Conservation (phyloP, 2,329 filamentous ascomycete species). For the Acrocalymma vagum region DNA sequence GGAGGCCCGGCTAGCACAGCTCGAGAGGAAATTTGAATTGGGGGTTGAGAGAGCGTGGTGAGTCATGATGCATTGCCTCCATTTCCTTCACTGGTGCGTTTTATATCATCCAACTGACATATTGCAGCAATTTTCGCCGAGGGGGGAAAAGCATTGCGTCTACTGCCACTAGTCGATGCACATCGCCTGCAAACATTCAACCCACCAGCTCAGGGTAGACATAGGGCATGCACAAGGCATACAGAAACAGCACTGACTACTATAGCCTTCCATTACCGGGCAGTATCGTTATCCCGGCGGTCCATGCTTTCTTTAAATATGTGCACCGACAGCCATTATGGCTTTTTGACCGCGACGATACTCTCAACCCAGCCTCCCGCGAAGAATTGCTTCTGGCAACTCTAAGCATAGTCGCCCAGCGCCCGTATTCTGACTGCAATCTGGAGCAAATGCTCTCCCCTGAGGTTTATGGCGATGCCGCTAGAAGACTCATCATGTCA, state of each 20-base stretch:
- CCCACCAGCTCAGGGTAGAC: too few species aligned
- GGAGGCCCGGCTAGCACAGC: slow-evolving; percentile 1
- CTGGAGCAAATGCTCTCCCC: background rate
- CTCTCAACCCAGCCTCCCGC: background rate
- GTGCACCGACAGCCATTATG: slow-evolving; percentile 2
- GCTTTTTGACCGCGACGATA: background rate
- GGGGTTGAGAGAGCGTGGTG: background rate
- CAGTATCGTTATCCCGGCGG: background rate
- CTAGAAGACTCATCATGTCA: slow-evolving; percentile 2
- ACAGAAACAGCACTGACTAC: too few species aligned
- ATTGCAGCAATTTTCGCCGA: background rate
- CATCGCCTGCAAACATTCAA: background rate
- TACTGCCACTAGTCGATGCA: background rate
- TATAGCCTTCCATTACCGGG: too few species aligned
- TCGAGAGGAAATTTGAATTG: slow-evolving; percentile 1
- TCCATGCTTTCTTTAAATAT: background rate
- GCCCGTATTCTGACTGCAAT: background rate
- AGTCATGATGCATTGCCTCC: background rate
- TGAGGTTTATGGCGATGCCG: slow-evolving; percentile 4
- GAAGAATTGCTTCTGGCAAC: slow-evolving; percentile 1
- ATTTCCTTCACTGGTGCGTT: too few species aligned
- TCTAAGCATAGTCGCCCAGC: slow-evolving; percentile 2
- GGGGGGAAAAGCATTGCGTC: background rate
- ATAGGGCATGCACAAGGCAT: too few species aligned
- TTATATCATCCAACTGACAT: background rate